These are phyloP conservation scores for Parathielavia appendiculata DNA, from an alignment of 495 filamentous ascomycete species.

Conservation along the genomic window DNA sequence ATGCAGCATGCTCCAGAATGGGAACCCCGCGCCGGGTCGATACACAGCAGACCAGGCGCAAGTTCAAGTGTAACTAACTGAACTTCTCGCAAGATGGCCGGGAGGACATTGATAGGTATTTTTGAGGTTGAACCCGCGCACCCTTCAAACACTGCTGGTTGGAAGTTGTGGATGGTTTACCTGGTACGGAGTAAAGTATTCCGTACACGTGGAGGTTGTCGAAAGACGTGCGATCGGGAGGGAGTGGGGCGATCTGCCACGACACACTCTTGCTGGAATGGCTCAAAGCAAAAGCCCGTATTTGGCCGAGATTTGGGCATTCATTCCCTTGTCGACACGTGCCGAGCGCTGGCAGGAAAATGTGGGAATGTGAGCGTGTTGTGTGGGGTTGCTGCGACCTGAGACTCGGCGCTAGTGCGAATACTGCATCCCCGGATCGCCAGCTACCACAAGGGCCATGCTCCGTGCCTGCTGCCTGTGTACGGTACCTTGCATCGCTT, in stretches of 20 bases:
- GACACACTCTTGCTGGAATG: not conserved
- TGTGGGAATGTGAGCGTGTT: slow-evolving; percentile 6
- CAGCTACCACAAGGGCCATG: not conserved
- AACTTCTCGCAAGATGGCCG: no score
- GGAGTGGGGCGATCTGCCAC: slow-evolving; percentile 12
- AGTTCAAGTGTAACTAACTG: no score
- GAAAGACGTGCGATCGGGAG: not conserved
- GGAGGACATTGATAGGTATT: no score
- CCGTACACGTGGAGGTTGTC: not conserved
- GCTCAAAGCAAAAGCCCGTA: not conserved
- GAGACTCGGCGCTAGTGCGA: slow-evolving; percentile 7
- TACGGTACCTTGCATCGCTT: not conserved
- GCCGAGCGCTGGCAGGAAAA: slow-evolving; percentile 1
- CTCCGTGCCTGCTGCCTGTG: not conserved
- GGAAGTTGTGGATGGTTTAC: no score
- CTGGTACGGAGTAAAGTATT: no score
- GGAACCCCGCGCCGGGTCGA: no score
- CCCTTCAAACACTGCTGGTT: not conserved
- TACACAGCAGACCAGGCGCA: no score
- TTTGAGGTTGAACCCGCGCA: not conserved
- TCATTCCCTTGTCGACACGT: slow-evolving; percentile 6
- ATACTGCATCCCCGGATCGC: slow-evolving; percentile 8
- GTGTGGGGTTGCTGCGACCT: slow-evolving; percentile 5
- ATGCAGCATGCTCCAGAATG: no score
- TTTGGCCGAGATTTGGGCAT: slow-evolving; percentile 15